Evolutionary conservation across 1,284 basidiomycete genomes (phyloP), one percentile per base, ranked within the genome.

Genomic region (Cryptococcus sp.): DNA sequence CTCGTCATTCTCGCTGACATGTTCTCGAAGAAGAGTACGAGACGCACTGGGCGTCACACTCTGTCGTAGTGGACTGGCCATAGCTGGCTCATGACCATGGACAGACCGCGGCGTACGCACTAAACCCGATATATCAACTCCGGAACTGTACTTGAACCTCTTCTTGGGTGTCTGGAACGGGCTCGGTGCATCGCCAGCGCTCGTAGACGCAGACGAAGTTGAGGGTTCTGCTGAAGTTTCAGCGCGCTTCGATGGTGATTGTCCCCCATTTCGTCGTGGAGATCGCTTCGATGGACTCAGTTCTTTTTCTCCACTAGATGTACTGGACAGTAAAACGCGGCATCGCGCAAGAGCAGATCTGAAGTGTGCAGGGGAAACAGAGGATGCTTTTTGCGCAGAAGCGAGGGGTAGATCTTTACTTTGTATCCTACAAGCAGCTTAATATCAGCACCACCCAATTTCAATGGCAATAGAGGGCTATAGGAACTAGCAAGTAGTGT

Each of bases 351-450:
- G 60, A 8, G 72, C 67, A 0, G 68, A 68, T 22, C 66, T 58
- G 65, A 76, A 76, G 58, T 69, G 70, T 3, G 69, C 59, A 2
- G 69, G 68, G 0, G 73, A 71, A 55, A 75, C 74, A 29, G 67
- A 68, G 3, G 65, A 67, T 19, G 70, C 69, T 65, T 74, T 75
- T 58, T 74, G 73, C 1, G 73, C 72, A 0, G 70, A 65, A 1
- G 57, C 46, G 29, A 65, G 60, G 26, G 63, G 47, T 7, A 77
- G 61, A 52, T 77, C 75, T 61, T 74, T 64, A 3, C 55, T 60
- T 43, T 75, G 74, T 1, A 75, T 57, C 37, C 75, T 75, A 52
- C 10, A 34, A 4, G 29, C 29, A 34, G 53, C 17, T 46, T 17
- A 17, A 39, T 7, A 20, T 15, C 17, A 34, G 29, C 19, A 29